A percentile compares a stretch with the other conserved stretches of the same genome.
Conservation (phyloP, 805 yeast species). For the Candida xyloterini region DNA sequence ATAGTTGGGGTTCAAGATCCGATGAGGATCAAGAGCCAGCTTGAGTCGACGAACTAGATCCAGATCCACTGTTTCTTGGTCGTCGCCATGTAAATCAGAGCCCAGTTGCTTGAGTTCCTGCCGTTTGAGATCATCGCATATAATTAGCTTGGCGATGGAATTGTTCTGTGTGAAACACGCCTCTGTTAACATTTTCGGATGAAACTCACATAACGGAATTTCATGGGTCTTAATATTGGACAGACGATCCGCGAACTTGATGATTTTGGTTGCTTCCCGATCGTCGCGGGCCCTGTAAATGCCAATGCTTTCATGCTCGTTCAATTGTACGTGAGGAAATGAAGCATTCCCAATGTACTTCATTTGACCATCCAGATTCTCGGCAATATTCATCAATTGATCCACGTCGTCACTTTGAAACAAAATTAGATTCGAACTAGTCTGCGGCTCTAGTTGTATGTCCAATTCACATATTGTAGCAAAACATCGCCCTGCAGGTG, state of each 20-base stretch:
- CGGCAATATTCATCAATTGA: conserved; percentile 1
- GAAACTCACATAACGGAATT: not conserved
- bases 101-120: not conserved
- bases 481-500: conserved; percentile 11
- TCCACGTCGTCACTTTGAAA: not conserved
- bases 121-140: conserved; percentile 2
- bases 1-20: conserved; percentile 10
- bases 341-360: conserved; percentile 5
- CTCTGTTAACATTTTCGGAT: not conserved
- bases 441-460: conserved; percentile 16
- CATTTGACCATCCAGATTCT: not conserved
- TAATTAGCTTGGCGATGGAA: not conserved
- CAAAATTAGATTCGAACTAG: not conserved
- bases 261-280: not conserved
- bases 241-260: not conserved
- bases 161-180: not conserved
- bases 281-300: not conserved
- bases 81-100: too few relatives aligned
- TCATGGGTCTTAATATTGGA: not conserved
- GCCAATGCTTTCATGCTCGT: conserved; percentile 1
- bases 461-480: conserved; percentile 17
- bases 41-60: conserved; percentile 16
- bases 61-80: not conserved
- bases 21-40: conserved; percentile 15
- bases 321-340: not conserved